Conservation (phyloP, 257 asterid species). For the Eucommia ulmoides region DNA sequence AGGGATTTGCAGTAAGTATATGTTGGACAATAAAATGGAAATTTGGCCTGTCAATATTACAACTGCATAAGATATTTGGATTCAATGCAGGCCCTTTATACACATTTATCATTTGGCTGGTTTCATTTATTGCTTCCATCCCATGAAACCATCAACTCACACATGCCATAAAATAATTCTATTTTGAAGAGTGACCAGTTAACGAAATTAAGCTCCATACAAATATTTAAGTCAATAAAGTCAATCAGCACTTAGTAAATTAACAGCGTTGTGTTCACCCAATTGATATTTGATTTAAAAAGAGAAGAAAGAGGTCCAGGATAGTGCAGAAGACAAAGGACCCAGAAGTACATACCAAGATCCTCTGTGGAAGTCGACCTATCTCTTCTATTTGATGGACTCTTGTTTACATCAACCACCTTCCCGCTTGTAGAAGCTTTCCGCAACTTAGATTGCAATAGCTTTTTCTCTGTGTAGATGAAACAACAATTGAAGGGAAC, state of each 20-base stretch:
- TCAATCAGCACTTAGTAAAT: background rate
- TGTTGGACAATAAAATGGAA: too few species aligned
- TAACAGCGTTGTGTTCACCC: too few species aligned
- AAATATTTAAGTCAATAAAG: background rate
- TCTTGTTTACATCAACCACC: constrained; percentile 34
- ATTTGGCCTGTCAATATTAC: too few species aligned
- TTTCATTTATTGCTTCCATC: too few species aligned
- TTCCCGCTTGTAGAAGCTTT: constrained; percentile 66
- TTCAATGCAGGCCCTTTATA: too few species aligned
- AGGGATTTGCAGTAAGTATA: too few species aligned
- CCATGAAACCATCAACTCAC: background rate
- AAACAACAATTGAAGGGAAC: constrained; percentile 7
- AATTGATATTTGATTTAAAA: too few species aligned
- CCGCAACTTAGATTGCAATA: constrained; percentile 67
- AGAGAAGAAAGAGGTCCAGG: too few species aligned
- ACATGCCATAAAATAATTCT: background rate
- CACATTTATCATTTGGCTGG: too few species aligned
- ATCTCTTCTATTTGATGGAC: constrained; percentile 35
- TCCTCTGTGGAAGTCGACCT: constrained; percentile 83
- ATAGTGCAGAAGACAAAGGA: constrained; percentile 1
- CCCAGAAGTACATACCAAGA: constrained; percentile 58
- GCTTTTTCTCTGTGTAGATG: constrained; percentile 92
- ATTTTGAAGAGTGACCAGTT: background rate
- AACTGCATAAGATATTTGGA: too few species aligned
- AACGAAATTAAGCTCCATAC: background rate